Evolutionary conservation across 495 filamentous ascomycete species (phyloP).

Genomic region (Melanomma pulvis-pyrius): DNA sequence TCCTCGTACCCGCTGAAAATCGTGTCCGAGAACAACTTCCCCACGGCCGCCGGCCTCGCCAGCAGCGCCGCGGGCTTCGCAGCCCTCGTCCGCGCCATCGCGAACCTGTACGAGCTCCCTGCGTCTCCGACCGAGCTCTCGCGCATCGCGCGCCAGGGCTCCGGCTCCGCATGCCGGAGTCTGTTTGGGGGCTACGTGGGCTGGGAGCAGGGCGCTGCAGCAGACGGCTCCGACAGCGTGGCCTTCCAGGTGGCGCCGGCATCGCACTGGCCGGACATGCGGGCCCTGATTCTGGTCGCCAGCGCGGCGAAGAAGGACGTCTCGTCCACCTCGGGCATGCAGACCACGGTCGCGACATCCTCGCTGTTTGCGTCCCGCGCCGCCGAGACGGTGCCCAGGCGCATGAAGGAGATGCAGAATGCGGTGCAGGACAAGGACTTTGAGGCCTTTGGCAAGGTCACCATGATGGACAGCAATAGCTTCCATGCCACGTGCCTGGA

Average conservation of each 20-base stretch:
- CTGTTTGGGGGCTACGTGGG: conserved; percentile 95
- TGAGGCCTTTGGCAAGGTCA: conserved; percentile 80
- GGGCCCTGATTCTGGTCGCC: conserved; percentile 85
- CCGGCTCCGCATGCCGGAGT: conserved; percentile 87
- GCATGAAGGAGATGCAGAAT: conserved; percentile 84
- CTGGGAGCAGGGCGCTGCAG: conserved; percentile 74
- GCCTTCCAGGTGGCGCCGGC: conserved; percentile 85
- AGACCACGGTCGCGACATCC: conserved; percentile 88
- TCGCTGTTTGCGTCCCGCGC: conserved; percentile 76
- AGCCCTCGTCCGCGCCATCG: conserved; percentile 88
- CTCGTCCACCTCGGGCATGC: conserved; percentile 89
- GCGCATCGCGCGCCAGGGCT: conserved; percentile 90
- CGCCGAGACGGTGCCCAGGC: conserved; percentile 70
- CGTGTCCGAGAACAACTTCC: conserved; percentile 97
- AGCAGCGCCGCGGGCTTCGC: conserved; percentile 93
- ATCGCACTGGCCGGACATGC: conserved; percentile 92
- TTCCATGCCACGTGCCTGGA: conserved; percentile 96
- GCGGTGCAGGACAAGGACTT: conserved; percentile 81
- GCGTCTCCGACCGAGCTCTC: conserved; percentile 77
- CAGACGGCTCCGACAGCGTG: conserved; percentile 78
- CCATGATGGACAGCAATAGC: conserved; percentile 93
- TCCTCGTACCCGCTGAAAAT: conserved; percentile 74
- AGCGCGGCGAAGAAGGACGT: conserved; percentile 94
- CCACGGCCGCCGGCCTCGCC: conserved; percentile 94
- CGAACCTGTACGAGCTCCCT: conserved; percentile 84